Percentiles rank a stretch among this genome's conserved stretches.
Conservation (phyloP, 352 stramenopile species). For the Pythium sukuiense region DNA sequence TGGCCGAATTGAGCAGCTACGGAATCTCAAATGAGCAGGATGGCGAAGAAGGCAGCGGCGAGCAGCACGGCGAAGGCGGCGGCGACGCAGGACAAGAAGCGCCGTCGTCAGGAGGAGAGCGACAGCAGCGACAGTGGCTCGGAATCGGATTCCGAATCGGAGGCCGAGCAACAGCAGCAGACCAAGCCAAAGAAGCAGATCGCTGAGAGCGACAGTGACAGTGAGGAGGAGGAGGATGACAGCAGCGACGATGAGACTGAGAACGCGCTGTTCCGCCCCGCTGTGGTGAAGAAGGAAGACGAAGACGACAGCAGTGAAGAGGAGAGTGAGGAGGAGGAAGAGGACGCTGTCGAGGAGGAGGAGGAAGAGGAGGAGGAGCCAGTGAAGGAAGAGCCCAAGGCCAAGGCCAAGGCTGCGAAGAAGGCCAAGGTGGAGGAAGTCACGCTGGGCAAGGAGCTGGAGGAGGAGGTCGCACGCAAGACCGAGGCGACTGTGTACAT, state of each 20-base stretch:
- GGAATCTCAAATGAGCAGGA: slow-evolving; percentile 11
- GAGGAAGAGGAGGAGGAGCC: slow-evolving; percentile 77
- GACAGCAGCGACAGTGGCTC: slow-evolving; percentile 10
- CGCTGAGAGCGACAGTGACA: slow-evolving; percentile 9
- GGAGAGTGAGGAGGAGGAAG: slow-evolving; percentile 35
- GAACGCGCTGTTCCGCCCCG: slow-evolving; percentile 75
- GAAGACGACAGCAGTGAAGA: slow-evolving; percentile 27
- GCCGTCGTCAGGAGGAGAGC: slow-evolving; percentile 30
- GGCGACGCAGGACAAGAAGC: slow-evolving; percentile 33
- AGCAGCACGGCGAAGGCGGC: slow-evolving; percentile 19
- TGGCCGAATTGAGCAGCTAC: slow-evolving; percentile 4
- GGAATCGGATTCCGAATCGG: slow-evolving; percentile 11
- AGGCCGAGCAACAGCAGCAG: slow-evolving; percentile 11
- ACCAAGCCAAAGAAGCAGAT: slow-evolving; percentile 1
- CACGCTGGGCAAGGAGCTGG: slow-evolving; percentile 30
- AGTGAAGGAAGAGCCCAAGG: slow-evolving; percentile 31
- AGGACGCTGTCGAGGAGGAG: slow-evolving; percentile 24
- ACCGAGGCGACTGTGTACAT: slow-evolving; percentile 91
- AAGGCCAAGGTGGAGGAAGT: slow-evolving; percentile 30
- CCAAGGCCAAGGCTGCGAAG: slow-evolving; percentile 12
- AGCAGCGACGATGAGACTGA: slow-evolving; percentile 57
- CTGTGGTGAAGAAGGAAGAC: slow-evolving; percentile 10
- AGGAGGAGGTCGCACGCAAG: slow-evolving; percentile 71
- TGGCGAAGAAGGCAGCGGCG: slow-evolving; percentile 19
- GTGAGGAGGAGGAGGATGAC: slow-evolving; percentile 18